phyloP scores from a whole-genome alignment of 2,329 filamentous ascomycete species.

The Aspergillus pseudotamarii region DNA sequence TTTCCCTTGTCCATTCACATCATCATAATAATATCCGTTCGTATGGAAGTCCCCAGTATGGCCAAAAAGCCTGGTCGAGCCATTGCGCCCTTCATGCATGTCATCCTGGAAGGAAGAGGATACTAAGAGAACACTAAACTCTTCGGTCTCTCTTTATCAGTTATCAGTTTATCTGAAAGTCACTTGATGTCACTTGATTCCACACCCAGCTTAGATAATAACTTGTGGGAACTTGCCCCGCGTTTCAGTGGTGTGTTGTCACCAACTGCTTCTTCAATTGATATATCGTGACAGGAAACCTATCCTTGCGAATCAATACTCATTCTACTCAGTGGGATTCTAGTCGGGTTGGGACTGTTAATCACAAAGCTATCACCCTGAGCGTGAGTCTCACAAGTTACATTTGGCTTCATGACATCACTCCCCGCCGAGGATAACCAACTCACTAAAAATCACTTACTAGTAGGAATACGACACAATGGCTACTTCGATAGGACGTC shows the following conservation, averaged over 20 bases:
- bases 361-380: neutral
- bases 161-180: neutral
- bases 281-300: neutral
- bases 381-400: neutral
- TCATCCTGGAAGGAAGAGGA: neutral
- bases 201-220: neutral
- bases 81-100: neutral
- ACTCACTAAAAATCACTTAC: neutral
- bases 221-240: neutral
- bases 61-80: neutral
- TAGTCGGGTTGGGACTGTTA: neutral
- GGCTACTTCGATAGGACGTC: neutral
- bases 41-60: neutral
- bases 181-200: constrained; percentile 3
- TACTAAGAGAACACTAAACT: neutral
- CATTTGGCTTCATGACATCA: neutral
- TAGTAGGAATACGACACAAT: neutral
- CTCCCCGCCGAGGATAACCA: neutral
- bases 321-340: neutral
- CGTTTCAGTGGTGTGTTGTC: neutral
- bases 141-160: neutral
- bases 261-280: neutral
- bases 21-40: neutral
- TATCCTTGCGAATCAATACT: neutral
- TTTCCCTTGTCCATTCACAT: neutral